Conservation (phyloP, 495 filamentous ascomycete species). For the Hypoxylon lienhwacheense region DNA sequence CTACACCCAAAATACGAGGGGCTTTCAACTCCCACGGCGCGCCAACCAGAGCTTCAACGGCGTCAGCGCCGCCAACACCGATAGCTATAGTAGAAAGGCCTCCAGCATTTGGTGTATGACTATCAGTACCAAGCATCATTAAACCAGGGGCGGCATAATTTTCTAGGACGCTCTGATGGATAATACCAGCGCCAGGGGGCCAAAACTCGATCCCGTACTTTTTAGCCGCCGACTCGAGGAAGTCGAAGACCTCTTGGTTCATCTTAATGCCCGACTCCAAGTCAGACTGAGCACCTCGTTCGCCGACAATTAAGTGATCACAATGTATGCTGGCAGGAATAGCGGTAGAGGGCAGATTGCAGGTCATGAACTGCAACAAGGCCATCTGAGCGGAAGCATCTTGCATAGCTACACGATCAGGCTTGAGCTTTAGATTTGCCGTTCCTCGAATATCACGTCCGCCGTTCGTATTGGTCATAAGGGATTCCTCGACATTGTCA, state of each 20-base stretch:
- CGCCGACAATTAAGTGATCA: conserved; percentile 98
- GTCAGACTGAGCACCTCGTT: conserved; percentile 85
- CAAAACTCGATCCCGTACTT: conserved; percentile 99
- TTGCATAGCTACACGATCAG: conserved; percentile 97
- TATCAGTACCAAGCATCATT: conserved; percentile 99
- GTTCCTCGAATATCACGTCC: conserved; percentile 78
- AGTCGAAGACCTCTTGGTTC: conserved; percentile 97
- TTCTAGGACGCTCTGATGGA: conserved; percentile 97
- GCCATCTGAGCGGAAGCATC: conserved; percentile 99
- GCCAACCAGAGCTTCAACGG: conserved; percentile 93
- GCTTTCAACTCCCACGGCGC: conserved; percentile 98
- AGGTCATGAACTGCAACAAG: conserved; percentile 97
- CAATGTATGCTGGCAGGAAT: conserved; percentile 98
- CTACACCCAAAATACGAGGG: conserved; percentile 84
- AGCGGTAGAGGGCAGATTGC: conserved; percentile 84
- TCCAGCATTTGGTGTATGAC: conserved; percentile 95
- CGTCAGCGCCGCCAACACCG: conserved; percentile 96
- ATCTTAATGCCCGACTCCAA: conserved; percentile 82
- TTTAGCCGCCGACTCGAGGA: conserved; percentile 89
- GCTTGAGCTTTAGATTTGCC: conserved; percentile 96
- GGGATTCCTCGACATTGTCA: conserved; percentile 80
- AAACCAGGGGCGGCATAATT: conserved; percentile 96
- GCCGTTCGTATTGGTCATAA: conserved; percentile 77
- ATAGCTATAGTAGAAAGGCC: conserved; percentile 94
- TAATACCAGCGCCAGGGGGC: conserved; percentile 98